Evolutionary conservation across 148 eudicot genomes (phyloP), one percentile per base, ranked within the genome.

Genomic region (Silene uniflora): DNA sequence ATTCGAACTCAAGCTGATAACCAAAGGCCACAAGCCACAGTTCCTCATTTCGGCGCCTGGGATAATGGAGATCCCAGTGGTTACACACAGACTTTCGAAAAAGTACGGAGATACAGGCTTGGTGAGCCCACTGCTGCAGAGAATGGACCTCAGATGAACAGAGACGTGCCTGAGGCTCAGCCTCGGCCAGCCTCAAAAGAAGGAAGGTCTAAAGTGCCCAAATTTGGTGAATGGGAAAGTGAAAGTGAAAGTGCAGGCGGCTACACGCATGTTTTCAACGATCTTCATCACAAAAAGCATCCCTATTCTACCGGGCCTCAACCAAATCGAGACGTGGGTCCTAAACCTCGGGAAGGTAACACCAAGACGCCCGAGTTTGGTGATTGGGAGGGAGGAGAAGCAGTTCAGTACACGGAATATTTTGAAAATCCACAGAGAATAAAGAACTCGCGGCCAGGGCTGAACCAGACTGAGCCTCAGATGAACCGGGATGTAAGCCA

Each of bases 11-110:
- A 14, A 6, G 61, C 11, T 47, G 12, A 7, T 29, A 29, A 29
- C 1, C 32, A 29, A 29, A 29, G 32, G 32, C 1, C 32, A 29
- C 32, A 29, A 29, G 32, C 32, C 32, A 29, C 32, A 1, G 32
- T 29, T 3, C 32, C 84, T 7, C 74, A 81, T 10, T 83, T 83
- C 10, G 86, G 86, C 4, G 86, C 77, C 11, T 83, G 86, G 86
- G 76, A 81, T 17, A 69, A 27, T 19, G 86, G 63, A 67, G 86
- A 83, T 9, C 62, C 72, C 10, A 76, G 52, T 52, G 81, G 78
- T 27, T 83, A 83, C 79, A 83, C 86, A 0, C 73, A 29, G 14
- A 63, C 67, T 42, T 83, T 83, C 66, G 86, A 83, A 54, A 74
- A 74, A 65, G 74, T 74, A 23, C 54, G 81, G 11, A 80, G 77